Base-by-base conservation (phyloP, 1,284 basidiomycete genomes). In the Papiliotrema flavescens region DNA sequence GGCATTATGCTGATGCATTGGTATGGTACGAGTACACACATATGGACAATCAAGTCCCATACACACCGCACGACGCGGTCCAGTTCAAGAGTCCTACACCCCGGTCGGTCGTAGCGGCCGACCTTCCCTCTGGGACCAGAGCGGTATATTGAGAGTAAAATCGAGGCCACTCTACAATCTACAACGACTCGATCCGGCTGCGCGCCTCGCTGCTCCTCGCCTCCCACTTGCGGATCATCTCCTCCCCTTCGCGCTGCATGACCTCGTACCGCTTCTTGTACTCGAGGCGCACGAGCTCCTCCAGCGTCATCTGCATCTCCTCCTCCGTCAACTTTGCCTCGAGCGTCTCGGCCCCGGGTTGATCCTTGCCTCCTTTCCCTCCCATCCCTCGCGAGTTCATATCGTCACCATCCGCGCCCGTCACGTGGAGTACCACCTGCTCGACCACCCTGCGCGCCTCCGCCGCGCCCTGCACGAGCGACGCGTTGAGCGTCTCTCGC, bases 231-330 rank as follows among this genome's bases (percentile, higher is more conserved):
- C 39, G 34, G 47, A 74, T 74, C 65, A 67, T 66, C 37, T 60
- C 63, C 47, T 68, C 62, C 2, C 72, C 72, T 32, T 71, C 61
- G 14, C 47, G 42, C 45, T 62, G 54, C 56, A 74, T 59, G 37
- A 60, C 55, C 19, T 62, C 50, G 40, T 62, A 66, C 46, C 60
- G 53, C 46, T 49, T 55, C 35, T 56, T 54, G 59, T 70, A 64
- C 58, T 71, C 69, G 14, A 35, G n/a, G 39, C 66, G 51, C 2
- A 73, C 57, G 23, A 71, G 55, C 28, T 73, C 59, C 32, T 69
- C 67, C 17, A 73, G 44, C 35, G 71, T 74, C 66, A 74, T 69
- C 13, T 60, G 54, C 47, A 60, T 63, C 48, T 73, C 58, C 23
- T 66, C 63, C 15, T 64, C 65, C 2, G 59, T 66, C 41, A 71